Evolutionary conservation across 352 stramenopile genomes (phyloP).

Genomic region (Phytopythium delawarense): DNA sequence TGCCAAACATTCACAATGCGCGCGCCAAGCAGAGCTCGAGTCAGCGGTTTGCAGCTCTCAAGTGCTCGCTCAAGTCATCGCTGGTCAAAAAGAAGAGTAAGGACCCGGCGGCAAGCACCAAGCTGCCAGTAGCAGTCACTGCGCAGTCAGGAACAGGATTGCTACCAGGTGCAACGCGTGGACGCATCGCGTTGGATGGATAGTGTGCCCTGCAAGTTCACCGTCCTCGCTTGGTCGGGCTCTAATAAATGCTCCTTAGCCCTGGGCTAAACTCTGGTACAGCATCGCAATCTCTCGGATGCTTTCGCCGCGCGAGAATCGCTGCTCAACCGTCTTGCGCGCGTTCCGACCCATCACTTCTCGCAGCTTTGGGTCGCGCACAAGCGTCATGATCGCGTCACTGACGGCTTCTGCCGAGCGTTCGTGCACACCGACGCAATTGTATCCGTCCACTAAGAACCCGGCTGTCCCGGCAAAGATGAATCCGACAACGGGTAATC

Average conservation of each 20-base stretch:
- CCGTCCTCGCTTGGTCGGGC: background rate
- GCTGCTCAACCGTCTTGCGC: constrained; percentile 26
- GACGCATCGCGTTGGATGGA: constrained; percentile 1
- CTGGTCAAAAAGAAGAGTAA: constrained; percentile 39
- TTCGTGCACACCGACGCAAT: constrained; percentile 34
- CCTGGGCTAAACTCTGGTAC: constrained; percentile 18
- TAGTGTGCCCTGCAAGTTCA: background rate
- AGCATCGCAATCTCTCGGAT: constrained; percentile 32
- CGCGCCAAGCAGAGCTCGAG: constrained; percentile 17
- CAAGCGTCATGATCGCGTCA: constrained; percentile 25
- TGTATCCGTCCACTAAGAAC: constrained; percentile 39
- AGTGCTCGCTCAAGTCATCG: constrained; percentile 34
- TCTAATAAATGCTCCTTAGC: background rate
- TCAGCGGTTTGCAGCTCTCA: constrained; percentile 11
- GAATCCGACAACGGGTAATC: constrained; percentile 48
- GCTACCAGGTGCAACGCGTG: background rate
- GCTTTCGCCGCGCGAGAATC: constrained; percentile 22
- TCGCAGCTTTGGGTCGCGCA: constrained; percentile 15
- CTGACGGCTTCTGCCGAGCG: constrained; percentile 24
- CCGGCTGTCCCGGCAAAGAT: constrained; percentile 33
- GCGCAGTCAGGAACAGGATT: background rate
- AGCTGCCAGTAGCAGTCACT: background rate
- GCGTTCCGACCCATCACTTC: constrained; percentile 27
- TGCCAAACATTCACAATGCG: constrained; percentile 25
- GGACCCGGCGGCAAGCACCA: background rate